phyloP scores from a whole-genome alignment of 2,329 filamentous ascomycete genomes.

The Penicillium brevicompactum region DNA sequence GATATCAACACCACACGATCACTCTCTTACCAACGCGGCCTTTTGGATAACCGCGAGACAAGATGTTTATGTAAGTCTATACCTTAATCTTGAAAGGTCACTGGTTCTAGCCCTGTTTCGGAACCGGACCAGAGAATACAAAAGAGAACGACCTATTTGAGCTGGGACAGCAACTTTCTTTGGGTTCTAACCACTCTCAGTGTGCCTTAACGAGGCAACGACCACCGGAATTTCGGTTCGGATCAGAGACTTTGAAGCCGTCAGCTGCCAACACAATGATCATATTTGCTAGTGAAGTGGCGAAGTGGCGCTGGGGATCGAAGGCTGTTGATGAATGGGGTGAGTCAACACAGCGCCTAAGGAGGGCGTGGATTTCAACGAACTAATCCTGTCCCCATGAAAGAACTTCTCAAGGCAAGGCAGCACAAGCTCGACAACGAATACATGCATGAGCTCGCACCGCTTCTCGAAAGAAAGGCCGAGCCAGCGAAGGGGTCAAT shows the following conservation, averaged over 20 bases:
- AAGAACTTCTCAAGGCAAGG: constrained; percentile 9
- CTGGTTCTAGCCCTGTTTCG: too few species aligned
- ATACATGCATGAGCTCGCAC: constrained; percentile 10
- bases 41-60: constrained; percentile 31
- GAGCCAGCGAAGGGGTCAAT: constrained; percentile 21
- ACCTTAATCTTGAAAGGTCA: background rate
- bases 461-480: constrained; percentile 16
- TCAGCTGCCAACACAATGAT: constrained; percentile 21
- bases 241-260: constrained; percentile 5
- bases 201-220: constrained; percentile 23
- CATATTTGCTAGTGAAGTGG: constrained; percentile 23
- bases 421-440: constrained; percentile 8
- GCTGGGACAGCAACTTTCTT: too few species aligned
- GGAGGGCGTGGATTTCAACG: background rate
- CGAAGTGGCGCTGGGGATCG: constrained; percentile 22
- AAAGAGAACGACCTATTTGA: too few species aligned
- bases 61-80: constrained; percentile 19
- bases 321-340: constrained; percentile 14
- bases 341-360: background rate
- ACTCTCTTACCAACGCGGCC: constrained; percentile 21
- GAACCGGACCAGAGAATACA: background rate
- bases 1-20: constrained; percentile 17
- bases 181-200: background rate
- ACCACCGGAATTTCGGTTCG: constrained; percentile 16
- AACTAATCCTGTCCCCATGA: background rate